These are phyloP conservation scores for Leccinum subgranulosum DNA, from an alignment of 768 basidiomycete species.

Conservation along the genomic window DNA sequence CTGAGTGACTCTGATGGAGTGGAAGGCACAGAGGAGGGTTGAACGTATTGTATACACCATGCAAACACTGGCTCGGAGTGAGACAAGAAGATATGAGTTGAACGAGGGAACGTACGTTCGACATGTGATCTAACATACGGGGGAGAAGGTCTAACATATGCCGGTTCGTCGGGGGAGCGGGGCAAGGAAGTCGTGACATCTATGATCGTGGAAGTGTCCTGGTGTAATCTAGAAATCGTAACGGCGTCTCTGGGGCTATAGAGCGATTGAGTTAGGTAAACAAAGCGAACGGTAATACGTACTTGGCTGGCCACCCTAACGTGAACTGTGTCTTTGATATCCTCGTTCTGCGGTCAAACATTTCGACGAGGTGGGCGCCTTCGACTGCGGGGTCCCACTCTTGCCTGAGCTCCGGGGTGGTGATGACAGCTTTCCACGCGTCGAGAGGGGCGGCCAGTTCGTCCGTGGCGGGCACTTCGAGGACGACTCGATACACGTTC, in stretches of 20 bases:
- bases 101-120: constrained; percentile 46
- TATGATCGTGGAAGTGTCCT: constrained; percentile 78
- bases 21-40: constrained; percentile 34
- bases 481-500: constrained; percentile 73
- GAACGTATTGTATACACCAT: constrained; percentile 85
- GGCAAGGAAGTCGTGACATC: constrained; percentile 94
- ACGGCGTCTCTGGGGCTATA: constrained; percentile 88
- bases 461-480: constrained; percentile 71
- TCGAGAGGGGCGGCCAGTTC: constrained; percentile 58
- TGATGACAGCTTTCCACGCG: constrained; percentile 76
- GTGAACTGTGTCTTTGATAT: constrained; percentile 90
- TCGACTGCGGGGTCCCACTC: constrained; percentile 96
- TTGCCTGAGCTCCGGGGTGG: constrained; percentile 82
- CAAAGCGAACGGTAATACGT: constrained; percentile 39
- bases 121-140: constrained; percentile 91
- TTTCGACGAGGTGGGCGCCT: constrained; percentile 74
- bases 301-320: constrained; percentile 97
- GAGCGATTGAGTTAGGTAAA: background rate
- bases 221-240: constrained; percentile 84
- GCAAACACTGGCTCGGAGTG: constrained; percentile 62
- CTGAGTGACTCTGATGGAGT: constrained; percentile 37
- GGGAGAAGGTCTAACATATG: constrained; percentile 86
- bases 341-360: constrained; percentile 81
- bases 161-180: constrained; percentile 85
- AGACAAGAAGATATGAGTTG: constrained; percentile 1